phyloP scores from a whole-genome alignment of 805 yeast genomes.

The Starmerella etchellsii region DNA sequence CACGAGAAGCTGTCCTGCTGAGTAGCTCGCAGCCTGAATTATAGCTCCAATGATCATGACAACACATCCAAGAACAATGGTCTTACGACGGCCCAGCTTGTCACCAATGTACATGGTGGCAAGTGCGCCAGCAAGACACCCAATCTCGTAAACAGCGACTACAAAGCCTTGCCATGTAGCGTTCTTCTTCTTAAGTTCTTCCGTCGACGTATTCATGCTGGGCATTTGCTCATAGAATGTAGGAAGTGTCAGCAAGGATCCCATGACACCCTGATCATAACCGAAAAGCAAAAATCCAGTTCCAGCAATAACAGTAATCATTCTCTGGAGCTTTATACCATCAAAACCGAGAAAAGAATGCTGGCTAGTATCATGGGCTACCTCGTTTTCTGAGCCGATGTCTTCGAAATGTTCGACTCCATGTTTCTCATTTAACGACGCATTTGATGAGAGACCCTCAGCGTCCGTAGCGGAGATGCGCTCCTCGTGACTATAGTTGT shows the following conservation, averaged over 20 bases:
- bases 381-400: not conserved
- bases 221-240: slow-evolving; percentile 20
- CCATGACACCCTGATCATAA: slow-evolving; percentile 69
- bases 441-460: too few relatives aligned
- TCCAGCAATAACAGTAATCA: slow-evolving; percentile 45
- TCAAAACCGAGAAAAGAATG: slow-evolving; percentile 8
- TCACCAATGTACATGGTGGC: slow-evolving; percentile 48
- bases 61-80: slow-evolving; percentile 35
- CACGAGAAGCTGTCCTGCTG: slow-evolving; percentile 51
- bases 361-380: not conserved
- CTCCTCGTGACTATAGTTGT: too few relatives aligned
- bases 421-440: slow-evolving; percentile 1
- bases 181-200: slow-evolving; percentile 5
- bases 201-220: slow-evolving; percentile 13
- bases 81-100: slow-evolving; percentile 42
- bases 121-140: slow-evolving; percentile 55
- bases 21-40: slow-evolving; percentile 42
- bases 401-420: not conserved
- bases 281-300: slow-evolving; percentile 58
- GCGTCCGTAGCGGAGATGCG: too few relatives aligned
- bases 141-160: slow-evolving; percentile 42
- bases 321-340: slow-evolving; percentile 12
- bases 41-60: slow-evolving; percentile 46
- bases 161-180: slow-evolving; percentile 24
- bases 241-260: slow-evolving; percentile 16